Percentiles rank a stretch among this genome's conserved stretches.
Evolutionary conservation across 1,284 basidiomycete species (phyloP).

Genomic region (Termitomyces sp.): DNA sequence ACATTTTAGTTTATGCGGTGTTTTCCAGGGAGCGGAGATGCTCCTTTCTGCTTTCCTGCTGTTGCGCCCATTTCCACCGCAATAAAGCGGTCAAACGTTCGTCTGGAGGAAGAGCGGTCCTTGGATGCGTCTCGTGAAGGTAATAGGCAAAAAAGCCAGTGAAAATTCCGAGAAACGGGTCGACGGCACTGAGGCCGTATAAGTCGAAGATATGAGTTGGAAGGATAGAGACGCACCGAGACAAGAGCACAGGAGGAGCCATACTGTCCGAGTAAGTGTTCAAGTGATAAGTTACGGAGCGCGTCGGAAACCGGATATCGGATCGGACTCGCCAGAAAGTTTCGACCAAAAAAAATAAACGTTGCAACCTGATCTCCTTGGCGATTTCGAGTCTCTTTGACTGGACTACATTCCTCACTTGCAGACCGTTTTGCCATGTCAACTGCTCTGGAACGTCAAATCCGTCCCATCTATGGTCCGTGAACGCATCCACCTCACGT

Average conservation of each 20-base stretch:
- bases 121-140: constrained; percentile 80
- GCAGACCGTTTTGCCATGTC: constrained; percentile 28
- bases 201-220: background rate
- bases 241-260: constrained; percentile 41
- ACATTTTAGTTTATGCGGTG: background rate
- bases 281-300: constrained; percentile 12
- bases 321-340: constrained; percentile 7
- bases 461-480: constrained; percentile 75
- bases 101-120: constrained; percentile 64
- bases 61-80: constrained; percentile 62
- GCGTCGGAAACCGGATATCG: constrained; percentile 13
- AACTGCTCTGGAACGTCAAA: constrained; percentile 67
- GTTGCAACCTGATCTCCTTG: background rate
- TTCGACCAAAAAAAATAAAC: background rate
- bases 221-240: constrained; percentile 38
- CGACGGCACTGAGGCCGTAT: constrained; percentile 44
- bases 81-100: constrained; percentile 60
- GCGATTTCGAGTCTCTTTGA: background rate
- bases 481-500: constrained; percentile 6
- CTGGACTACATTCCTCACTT: background rate
- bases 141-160: constrained; percentile 81
- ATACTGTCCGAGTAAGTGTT: too few species aligned
- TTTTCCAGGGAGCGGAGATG: constrained; percentile 9
- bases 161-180: constrained; percentile 76
- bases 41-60: constrained; percentile 24